phyloP scores from a whole-genome alignment of 345 rosid species.

The Theobroma cacao region DNA sequence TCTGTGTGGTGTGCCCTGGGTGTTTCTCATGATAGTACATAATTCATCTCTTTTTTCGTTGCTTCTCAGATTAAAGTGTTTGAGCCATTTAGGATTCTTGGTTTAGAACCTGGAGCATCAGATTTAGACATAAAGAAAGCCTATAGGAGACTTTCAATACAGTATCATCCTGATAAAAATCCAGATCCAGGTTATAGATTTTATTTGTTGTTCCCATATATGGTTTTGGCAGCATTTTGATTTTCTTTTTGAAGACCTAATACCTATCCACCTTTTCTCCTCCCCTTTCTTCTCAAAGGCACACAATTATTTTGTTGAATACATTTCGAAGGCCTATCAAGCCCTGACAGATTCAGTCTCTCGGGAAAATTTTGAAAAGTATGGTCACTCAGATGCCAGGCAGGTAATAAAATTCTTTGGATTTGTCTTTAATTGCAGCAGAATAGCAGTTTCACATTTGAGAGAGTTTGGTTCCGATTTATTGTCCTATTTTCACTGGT shows the following conservation, averaged over 20 bases:
- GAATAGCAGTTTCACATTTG: background rate
- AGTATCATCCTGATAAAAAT: constrained; percentile 98
- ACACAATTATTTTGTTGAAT: constrained; percentile 78
- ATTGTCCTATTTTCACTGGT: background rate
- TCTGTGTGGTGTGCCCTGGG: background rate
- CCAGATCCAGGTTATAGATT: constrained; percentile 92
- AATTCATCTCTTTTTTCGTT: constrained; percentile 6
- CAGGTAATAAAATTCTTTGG: constrained; percentile 48
- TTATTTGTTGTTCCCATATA: constrained; percentile 15
- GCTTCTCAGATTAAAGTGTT: constrained; percentile 70
- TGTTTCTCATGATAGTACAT: background rate
- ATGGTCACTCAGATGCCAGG: constrained; percentile 99
- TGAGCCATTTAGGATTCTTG: constrained; percentile 87
- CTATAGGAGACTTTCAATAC: constrained; percentile 85
- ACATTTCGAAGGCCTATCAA: constrained; percentile 93
- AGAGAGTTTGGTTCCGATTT: background rate
- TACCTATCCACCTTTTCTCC: background rate
- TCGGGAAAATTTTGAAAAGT: constrained; percentile 96
- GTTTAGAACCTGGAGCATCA: constrained; percentile 73
- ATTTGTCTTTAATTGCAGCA: constrained; percentile 1
- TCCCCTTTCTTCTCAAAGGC: constrained; percentile 54
- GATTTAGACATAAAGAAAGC: constrained; percentile 92
- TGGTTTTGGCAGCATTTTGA: background rate
- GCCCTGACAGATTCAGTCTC: constrained; percentile 92
- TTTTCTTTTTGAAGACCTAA: background rate